phyloP scores from a whole-genome alignment of 208 protist genomes.

The Crithidia fasciculata region DNA sequence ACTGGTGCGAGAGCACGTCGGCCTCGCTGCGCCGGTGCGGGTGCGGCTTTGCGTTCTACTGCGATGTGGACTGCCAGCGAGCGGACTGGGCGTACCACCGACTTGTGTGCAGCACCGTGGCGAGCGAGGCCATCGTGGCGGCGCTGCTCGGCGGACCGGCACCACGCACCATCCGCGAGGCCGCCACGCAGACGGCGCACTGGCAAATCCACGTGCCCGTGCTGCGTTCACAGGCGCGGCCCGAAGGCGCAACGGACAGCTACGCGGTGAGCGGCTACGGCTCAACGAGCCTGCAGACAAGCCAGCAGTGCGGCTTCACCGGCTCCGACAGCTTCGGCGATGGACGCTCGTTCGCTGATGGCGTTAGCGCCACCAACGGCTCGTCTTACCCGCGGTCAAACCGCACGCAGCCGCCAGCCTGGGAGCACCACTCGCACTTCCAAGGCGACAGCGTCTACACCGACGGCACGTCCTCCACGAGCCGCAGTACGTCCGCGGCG shows the following conservation, averaged over 20 bases:
- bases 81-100: conserved; percentile 51
- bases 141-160: conserved; percentile 13
- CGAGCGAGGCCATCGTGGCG: neutral
- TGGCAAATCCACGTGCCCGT: conserved; percentile 23
- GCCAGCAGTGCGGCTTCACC: conserved; percentile 3
- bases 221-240: neutral
- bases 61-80: conserved; percentile 45
- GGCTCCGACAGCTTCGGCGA: conserved; percentile 13
- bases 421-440: conserved; percentile 16
- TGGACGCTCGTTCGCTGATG: neutral
- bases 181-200: conserved; percentile 30
- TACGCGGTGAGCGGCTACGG: conserved; percentile 4
- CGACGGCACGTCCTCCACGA: conserved; percentile 1
- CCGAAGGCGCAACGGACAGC: conserved; percentile 7
- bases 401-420: conserved; percentile 3
- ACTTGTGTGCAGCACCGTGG: conserved; percentile 15
- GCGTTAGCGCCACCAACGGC: neutral
- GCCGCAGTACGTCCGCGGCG: neutral
- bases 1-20: conserved; percentile 23
- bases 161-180: conserved; percentile 17
- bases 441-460: neutral
- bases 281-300: conserved; percentile 1
- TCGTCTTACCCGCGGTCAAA: conserved; percentile 5
- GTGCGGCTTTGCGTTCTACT: conserved; percentile 46
- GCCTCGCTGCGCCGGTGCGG: conserved; percentile 35